A percentile compares a stretch with the other conserved stretches of the same genome.
phyloP scores from a whole-genome alignment of 768 basidiomycete species.

The Pisolithus tinctorius region DNA sequence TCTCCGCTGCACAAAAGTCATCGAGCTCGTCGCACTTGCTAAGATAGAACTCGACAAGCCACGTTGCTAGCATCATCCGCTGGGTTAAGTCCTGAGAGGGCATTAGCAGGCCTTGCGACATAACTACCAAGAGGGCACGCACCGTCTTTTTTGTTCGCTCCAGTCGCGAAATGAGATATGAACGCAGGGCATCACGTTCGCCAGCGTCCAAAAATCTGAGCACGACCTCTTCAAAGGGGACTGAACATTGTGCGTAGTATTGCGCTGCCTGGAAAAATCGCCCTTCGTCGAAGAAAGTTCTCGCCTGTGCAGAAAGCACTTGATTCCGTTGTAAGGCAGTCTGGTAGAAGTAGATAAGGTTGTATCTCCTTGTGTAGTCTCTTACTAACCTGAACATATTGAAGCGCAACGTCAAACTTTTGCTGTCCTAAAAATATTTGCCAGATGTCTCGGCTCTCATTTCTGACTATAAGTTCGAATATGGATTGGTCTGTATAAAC shows the following conservation, averaged over 20 bases:
- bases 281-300: conserved; percentile 68
- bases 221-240: conserved; percentile 85
- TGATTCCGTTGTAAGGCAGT: conserved; percentile 82
- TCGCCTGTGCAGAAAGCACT: conserved; percentile 78
- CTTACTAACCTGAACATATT: conserved; percentile 67
- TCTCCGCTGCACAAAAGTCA: conserved; percentile 86
- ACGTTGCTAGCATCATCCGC: conserved; percentile 95
- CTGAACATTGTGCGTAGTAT: conserved; percentile 83
- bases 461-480: conserved; percentile 77
- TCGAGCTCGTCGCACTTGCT: conserved; percentile 96
- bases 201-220: conserved; percentile 85
- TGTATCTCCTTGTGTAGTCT: neutral
- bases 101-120: neutral
- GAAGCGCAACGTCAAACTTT: conserved; percentile 71
- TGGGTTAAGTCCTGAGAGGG: conserved; percentile 74
- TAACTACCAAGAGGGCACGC: conserved; percentile 19
- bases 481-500: conserved; percentile 84
- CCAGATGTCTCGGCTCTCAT: conserved; percentile 96
- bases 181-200: conserved; percentile 85
- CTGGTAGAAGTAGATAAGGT: conserved; percentile 32
- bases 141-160: conserved; percentile 83
- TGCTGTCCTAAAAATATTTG: conserved; percentile 76
- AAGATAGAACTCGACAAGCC: conserved; percentile 96
- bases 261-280: conserved; percentile 90
- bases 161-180: conserved; percentile 82